Conservation (phyloP, 1,284 basidiomycete species). For the Microbotryomycetes sp. region DNA sequence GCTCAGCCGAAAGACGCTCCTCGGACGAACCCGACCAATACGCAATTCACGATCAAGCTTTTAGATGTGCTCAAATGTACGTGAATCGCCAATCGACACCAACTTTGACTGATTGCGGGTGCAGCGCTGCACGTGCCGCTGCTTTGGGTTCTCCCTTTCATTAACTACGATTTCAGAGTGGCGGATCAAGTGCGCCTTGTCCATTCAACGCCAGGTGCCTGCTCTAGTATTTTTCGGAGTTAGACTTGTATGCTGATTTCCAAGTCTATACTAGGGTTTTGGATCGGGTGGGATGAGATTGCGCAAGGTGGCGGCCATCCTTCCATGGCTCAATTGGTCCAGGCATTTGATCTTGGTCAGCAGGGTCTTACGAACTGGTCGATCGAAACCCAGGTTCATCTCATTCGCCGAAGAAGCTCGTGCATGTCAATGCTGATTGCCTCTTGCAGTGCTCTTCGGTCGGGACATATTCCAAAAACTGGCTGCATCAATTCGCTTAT, state of each 20-base stretch:
- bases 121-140: slow-evolving; percentile 5
- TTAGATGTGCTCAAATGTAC: slow-evolving; percentile 3
- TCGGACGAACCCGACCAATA: slow-evolving; percentile 22
- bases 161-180: slow-evolving; percentile 15
- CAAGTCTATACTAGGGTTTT: background rate
- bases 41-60: slow-evolving; percentile 13
- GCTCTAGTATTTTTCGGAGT: background rate
- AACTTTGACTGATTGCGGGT: background rate
- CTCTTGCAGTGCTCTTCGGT: slow-evolving; percentile 22
- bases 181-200: slow-evolving; percentile 14
- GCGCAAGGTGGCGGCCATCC: slow-evolving; percentile 18
- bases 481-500: slow-evolving; percentile 19
- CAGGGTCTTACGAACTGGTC: slow-evolving; percentile 20
- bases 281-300: background rate
- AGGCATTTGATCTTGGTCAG: slow-evolving; percentile 5
- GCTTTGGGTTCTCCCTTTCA: background rate
- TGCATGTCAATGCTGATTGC: background rate
- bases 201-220: slow-evolving; percentile 13
- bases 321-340: slow-evolving; percentile 15
- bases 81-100: background rate
- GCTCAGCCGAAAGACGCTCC: background rate
- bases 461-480: slow-evolving; percentile 14
- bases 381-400: slow-evolving; percentile 18
- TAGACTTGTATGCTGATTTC: background rate
- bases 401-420: background rate